Evolutionary conservation across 306 rosid species (phyloP).

Genomic region (Medicago truncatula): DNA sequence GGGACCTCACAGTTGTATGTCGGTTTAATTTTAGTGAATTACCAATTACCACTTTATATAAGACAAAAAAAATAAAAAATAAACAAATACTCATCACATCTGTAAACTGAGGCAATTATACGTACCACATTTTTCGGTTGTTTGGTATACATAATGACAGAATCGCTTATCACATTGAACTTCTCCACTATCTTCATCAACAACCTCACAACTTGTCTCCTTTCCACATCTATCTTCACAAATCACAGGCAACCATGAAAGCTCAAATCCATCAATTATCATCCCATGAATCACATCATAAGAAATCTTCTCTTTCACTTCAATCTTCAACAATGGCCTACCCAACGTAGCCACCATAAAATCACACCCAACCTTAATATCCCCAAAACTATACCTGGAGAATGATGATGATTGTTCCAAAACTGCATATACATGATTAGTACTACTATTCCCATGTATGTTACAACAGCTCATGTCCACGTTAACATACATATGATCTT

Average conservation of each 20-base stretch:
- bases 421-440: constrained; percentile 28
- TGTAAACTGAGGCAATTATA: neutral
- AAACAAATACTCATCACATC: no score
- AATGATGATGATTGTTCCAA: neutral
- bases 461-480: constrained; percentile 4
- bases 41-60: no score
- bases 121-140: constrained; percentile 40
- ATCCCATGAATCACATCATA: constrained; percentile 6
- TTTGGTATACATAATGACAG: constrained; percentile 44
- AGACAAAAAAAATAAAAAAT: no score
- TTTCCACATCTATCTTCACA: constrained; percentile 38
- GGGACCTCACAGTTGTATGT: no score
- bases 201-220: neutral
- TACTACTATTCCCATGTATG: neutral
- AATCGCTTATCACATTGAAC: constrained; percentile 29
- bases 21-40: no score
- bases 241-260: constrained; percentile 38
- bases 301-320: neutral
- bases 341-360: constrained; percentile 30
- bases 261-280: constrained; percentile 7
- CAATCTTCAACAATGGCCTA: neutral
- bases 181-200: constrained; percentile 28
- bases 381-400: neutral
- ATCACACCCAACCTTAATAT: constrained; percentile 41
- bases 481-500: constrained; percentile 16